Evolutionary conservation across 2,329 filamentous ascomycete genomes (phyloP), one percentile per base, ranked within the genome.

Genomic region (Pseudocercospora musae): DNA sequence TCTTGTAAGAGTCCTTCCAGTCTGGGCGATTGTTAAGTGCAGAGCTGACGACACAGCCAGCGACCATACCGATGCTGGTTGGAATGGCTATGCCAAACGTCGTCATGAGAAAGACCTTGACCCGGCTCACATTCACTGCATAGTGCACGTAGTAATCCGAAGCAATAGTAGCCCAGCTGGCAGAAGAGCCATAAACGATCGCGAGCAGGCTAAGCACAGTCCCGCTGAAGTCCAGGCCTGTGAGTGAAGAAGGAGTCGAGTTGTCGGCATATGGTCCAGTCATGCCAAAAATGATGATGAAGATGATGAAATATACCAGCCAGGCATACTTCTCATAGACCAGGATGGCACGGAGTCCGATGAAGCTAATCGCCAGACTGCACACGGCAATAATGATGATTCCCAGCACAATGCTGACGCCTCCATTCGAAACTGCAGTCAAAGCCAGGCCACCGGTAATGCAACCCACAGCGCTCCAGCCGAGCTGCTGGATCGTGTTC

Each of bases 291-390:
- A 83, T 78, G 59, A 83, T 73, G 62, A 79, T 73, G 67, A 83
- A 76, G 37, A 82, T 75, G 64, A 81, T 76, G 66, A 82, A 76
- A 59, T 78, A 80, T 57, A 77, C 67, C 63, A 80, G 75, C 80
- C 80, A 82, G 1, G 80, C 78, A 63, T 81, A 82, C 59, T 79
- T 79, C 71, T 82, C 80, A 65, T 78, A 82, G 0, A 78, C 73
- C 54, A 81, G 71, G 59, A 82, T 80, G 25, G 79, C 71, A 20
- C 73, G 73, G 37, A 82, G 76, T 7, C 78, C 78, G 13, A 78
- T 67, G 58, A 79, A 74, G 3, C 74, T 76, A 64, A 80, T 72
- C 29, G 75, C 49, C 33, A 75, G 71, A 49, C 72, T 72, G 58
- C 77, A 69, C 10, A 76, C 70, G 1, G 76, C 77, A 33, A 80